Evolutionary conservation across 768 basidiomycete genomes (phyloP), one percentile per base, ranked within the genome.

Genomic region (Tricholoma hemisulphureum): DNA sequence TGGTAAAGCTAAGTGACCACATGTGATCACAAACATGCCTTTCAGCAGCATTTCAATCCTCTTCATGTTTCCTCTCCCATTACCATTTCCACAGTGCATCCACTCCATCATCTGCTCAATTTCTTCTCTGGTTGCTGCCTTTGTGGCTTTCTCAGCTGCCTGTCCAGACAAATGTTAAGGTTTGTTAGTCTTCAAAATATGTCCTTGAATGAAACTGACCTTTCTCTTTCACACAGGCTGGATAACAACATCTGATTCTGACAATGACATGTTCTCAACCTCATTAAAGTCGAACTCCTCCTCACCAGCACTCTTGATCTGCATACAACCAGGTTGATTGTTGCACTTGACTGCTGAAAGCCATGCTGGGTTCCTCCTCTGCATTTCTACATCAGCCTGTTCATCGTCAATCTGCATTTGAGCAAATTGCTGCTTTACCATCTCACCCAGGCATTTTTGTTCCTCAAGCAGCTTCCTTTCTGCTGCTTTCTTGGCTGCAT

Each of bases 81-180:
- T 48, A 41, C 41, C 37, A 16, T 57, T 31, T 45, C 39, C 41
- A 31, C 41, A 39, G 53, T 34, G 48, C 49, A 57, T 60, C 13
- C 48, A 41, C 14, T 53, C 58, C 6, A 32, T 57, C 31, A 63
- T 63, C 35, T 26, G 49, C 18, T 63, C 59, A 51, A 63, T 53
- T 9, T 59, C 59, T 11, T 57, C 28, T 4, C 41, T 51, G 4
- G 57, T 28, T 14, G 20, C 43, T 39, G 45, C 24, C 52, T 60
- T 62, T 16, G 16, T 20, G 32, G 49, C 55, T 37, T 34, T 48
- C 45, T 48, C 45, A 48, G 45, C 45, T 48, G 45, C 45, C 45
- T 48, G 45, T 48, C 45, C 45, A 48, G 45, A 48, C 21, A 28
- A 28, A 48, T 21, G 41, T 43, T 43, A 43, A 43, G 41, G 6